Percentiles rank a stretch among this genome's conserved stretches.
Evolutionary conservation across 1,139 yeast species (phyloP).

Genomic region (Pichia sp.): DNA sequence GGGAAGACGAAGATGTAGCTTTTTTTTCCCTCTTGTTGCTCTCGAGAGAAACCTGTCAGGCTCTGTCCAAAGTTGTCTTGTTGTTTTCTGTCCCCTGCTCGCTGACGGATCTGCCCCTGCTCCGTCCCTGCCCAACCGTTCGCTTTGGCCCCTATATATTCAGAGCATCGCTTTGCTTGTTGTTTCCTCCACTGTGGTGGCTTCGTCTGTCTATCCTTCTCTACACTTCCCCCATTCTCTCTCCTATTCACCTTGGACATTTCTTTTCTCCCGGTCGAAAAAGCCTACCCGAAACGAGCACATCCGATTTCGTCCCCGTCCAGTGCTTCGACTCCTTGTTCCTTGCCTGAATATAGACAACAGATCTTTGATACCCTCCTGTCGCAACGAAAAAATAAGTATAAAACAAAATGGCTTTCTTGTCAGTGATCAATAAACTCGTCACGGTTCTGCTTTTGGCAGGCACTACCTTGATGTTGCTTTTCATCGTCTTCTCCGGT

Average conservation of each 20-base stretch:
- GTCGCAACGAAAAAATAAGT: not conserved
- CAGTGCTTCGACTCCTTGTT: no score
- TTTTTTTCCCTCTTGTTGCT: not conserved
- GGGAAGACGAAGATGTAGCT: not conserved
- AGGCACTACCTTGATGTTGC: constrained; percentile 52
- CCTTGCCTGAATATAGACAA: no score
- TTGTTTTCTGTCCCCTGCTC: not conserved
- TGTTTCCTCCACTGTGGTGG: no score
- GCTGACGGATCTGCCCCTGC: not conserved
- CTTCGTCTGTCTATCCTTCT: no score
- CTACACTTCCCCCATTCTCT: no score
- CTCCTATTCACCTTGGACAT: not conserved
- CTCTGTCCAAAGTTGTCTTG: not conserved
- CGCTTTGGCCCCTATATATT: not conserved
- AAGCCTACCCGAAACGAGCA: not conserved
- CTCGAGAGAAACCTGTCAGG: not conserved
- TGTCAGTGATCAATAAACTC: constrained; percentile 19
- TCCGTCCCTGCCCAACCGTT: not conserved
- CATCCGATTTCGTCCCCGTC: no score
- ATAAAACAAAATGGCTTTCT: not conserved
- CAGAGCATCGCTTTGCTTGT: not conserved
- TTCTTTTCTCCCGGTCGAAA: not conserved
- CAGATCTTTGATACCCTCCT: not conserved
- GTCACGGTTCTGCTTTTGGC: constrained; percentile 31
- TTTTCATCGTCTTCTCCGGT: constrained; percentile 66